Percentiles rank a stretch among this genome's conserved stretches.
These are phyloP conservation scores for Aquanectria penicillioides DNA, from an alignment of 2,329 filamentous ascomycete species.

Conservation along the genomic window DNA sequence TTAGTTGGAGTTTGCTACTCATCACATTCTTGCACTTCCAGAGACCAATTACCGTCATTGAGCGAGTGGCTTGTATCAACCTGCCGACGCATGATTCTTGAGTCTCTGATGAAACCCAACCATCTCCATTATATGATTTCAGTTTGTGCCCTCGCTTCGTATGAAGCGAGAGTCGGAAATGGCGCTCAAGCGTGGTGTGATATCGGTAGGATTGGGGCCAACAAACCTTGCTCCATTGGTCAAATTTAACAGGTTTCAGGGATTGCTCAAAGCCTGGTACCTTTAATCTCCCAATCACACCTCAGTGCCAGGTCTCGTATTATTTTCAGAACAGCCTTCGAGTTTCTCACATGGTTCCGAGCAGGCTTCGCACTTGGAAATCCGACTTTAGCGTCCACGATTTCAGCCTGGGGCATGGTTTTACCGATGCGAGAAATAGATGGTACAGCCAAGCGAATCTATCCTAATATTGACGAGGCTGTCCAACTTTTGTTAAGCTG, in stretches of 20 bases:
- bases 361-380: neutral
- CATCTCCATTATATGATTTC: neutral
- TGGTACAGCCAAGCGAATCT: too few relatives aligned
- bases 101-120: neutral
- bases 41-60: neutral
- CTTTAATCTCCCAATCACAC: neutral
- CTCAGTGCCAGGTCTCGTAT: neutral
- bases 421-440: too few relatives aligned
- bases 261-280: neutral
- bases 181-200: slow-evolving; percentile 2
- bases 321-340: neutral
- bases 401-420: neutral
- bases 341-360: neutral
- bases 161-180: neutral
- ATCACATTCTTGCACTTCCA: neutral
- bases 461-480: neutral
- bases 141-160: neutral
- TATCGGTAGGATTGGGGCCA: neutral
- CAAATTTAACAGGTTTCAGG: neutral
- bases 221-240: neutral
- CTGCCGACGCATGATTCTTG: neutral
- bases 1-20: neutral
- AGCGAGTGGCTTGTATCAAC: neutral
- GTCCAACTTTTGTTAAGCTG: neutral
- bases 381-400: neutral